phyloP scores from a whole-genome alignment of 768 basidiomycete species.

The Hysterangium stoloniferum region DNA sequence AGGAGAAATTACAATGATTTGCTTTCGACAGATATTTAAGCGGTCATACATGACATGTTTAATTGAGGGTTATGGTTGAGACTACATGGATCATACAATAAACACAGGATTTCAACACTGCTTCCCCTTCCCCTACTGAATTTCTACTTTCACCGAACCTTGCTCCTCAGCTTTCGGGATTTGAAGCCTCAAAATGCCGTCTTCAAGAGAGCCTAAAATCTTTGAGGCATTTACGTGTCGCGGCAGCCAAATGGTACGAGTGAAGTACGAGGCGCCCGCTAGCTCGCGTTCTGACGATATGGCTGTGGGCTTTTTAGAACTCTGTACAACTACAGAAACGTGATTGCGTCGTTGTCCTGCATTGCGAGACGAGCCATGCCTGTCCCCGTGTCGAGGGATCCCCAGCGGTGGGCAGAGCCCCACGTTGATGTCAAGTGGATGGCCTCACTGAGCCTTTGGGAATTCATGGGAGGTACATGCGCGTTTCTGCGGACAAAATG shows the following conservation, averaged over 20 bases:
- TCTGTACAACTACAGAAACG: too few relatives aligned
- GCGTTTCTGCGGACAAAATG: background rate
- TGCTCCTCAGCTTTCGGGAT: conserved; percentile 56
- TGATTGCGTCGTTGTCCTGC: conserved; percentile 14
- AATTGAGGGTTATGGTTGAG: too few relatives aligned
- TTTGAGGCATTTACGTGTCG: conserved; percentile 48
- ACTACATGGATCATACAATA: too few relatives aligned
- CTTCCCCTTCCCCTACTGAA: too few relatives aligned
- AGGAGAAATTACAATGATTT: too few relatives aligned
- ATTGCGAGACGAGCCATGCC: conserved; percentile 15
- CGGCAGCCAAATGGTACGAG: conserved; percentile 67
- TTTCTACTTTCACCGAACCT: conserved; percentile 40
- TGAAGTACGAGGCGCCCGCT: conserved; percentile 47
- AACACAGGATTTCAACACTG: too few relatives aligned
- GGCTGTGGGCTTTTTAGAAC: too few relatives aligned
- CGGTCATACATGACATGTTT: too few relatives aligned
- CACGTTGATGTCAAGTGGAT: conserved; percentile 8
- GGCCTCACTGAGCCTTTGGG: conserved; percentile 2
- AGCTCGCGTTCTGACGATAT: conserved; percentile 56
- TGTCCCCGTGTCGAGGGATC: conserved; percentile 5
- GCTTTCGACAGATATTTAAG: too few relatives aligned
- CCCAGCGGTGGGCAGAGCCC: conserved; percentile 9
- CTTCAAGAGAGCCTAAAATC: conserved; percentile 55
- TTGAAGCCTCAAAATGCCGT: conserved; percentile 61
- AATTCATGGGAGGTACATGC: conserved; percentile 3